These are phyloP conservation scores for Nasturtium officinale DNA, from an alignment of 345 rosid genomes.

Conservation along the genomic window DNA sequence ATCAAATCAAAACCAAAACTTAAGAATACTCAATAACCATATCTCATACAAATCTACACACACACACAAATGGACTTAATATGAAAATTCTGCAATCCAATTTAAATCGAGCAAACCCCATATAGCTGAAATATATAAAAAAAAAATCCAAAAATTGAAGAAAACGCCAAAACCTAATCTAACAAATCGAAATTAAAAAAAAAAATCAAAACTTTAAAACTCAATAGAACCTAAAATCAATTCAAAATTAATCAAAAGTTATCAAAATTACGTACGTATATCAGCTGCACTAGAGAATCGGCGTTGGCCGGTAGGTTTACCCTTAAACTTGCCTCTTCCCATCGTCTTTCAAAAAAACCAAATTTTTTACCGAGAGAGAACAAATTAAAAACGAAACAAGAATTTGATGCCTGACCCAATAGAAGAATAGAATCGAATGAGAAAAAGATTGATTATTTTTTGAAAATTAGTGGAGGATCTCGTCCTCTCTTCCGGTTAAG, in stretches of 20 bases:
- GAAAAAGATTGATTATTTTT: neutral
- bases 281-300: conserved; percentile 74
- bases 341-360: conserved; percentile 24
- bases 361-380: conserved; percentile 6
- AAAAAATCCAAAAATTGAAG: neutral
- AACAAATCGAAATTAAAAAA: neutral
- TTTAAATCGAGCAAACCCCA: neutral
- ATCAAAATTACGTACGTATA: conserved; percentile 45
- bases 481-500: conserved; percentile 31
- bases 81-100: neutral
- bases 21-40: neutral
- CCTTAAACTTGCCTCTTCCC: conserved; percentile 83
- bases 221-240: neutral
- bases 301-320: conserved; percentile 77
- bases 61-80: neutral
- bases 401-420: neutral
- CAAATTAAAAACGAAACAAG: neutral
- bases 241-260: neutral
- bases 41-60: neutral
- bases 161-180: neutral
- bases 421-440: conserved; percentile 29
- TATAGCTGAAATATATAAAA: neutral
- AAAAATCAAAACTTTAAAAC: neutral
- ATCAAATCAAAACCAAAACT: conserved; percentile 3
- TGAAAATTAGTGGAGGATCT: conserved; percentile 41